Conservation (phyloP, 2,329 filamentous ascomycete species). For the Aureobasidium sp. region DNA sequence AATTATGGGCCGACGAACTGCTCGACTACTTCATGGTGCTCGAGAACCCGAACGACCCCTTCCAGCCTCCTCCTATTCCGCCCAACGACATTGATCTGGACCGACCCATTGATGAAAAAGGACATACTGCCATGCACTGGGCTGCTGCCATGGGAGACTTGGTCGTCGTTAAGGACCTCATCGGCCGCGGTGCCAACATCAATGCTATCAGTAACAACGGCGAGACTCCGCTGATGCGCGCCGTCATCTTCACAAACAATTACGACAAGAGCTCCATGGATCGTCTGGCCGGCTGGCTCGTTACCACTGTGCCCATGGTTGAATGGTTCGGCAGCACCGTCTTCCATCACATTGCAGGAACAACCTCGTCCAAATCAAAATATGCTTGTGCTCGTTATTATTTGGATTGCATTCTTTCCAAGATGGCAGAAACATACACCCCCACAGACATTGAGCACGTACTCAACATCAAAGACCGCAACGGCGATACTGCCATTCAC, state of each 20-base stretch:
- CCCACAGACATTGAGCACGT: conserved; percentile 70
- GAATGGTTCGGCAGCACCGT: conserved; percentile 81
- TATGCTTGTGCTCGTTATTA: conserved; percentile 90
- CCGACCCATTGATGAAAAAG: conserved; percentile 86
- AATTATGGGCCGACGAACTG: conserved; percentile 84
- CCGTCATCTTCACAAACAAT: conserved; percentile 94
- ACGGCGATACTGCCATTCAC: conserved; percentile 86
- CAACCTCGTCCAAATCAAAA: conserved; percentile 78
- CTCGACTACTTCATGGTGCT: conserved; percentile 88
- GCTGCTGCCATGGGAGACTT: conserved; percentile 95
- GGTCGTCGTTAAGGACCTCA: conserved; percentile 80
- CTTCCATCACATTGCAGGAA: conserved; percentile 88
- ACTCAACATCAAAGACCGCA: conserved; percentile 73
- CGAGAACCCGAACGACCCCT: conserved; percentile 49
- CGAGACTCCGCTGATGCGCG: conserved; percentile 90
- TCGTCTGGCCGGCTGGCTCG: conserved; percentile 72
- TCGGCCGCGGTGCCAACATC: conserved; percentile 69
- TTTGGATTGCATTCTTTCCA: conserved; percentile 82
- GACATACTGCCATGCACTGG: conserved; percentile 93
- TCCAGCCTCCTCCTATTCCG: conserved; percentile 63
- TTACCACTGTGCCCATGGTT: conserved; percentile 69
- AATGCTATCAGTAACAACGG: conserved; percentile 55
- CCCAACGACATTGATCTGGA: conserved; percentile 83
- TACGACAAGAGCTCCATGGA: conserved; percentile 91
- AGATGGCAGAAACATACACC: conserved; percentile 69